phyloP scores from a whole-genome alignment of 1,284 basidiomycete species.

The Leccinum variabile region DNA sequence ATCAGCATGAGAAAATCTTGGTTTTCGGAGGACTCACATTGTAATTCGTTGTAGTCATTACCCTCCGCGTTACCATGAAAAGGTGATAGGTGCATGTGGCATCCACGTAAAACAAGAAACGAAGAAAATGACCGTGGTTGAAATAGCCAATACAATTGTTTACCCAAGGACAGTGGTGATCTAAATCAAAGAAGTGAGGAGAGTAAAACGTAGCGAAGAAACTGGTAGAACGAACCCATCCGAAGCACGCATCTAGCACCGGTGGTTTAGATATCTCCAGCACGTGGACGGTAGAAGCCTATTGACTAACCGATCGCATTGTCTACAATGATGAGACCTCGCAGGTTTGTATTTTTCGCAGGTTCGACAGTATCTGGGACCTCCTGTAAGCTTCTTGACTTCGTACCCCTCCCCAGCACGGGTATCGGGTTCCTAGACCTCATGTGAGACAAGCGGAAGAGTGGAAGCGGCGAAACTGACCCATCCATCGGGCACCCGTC shows the following conservation, averaged over 20 bases:
- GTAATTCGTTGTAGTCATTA: constrained; percentile 53
- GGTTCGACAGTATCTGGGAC: constrained; percentile 80
- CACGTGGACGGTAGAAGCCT: neutral
- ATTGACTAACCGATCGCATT: constrained; percentile 71
- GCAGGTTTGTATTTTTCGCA: constrained; percentile 76
- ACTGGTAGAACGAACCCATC: constrained; percentile 58
- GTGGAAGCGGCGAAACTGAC: constrained; percentile 43
- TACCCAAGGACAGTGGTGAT: constrained; percentile 92
- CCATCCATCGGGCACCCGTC: constrained; percentile 79
- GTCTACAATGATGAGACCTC: constrained; percentile 84
- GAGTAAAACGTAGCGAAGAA: neutral
- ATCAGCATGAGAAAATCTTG: constrained; percentile 7
- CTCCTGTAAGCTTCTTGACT: constrained; percentile 81
- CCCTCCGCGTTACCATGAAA: constrained; percentile 70
- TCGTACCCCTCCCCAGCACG: constrained; percentile 70
- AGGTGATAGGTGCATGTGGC: constrained; percentile 84
- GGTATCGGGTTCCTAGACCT: constrained; percentile 70
- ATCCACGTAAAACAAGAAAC: constrained; percentile 92
- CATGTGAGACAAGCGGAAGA: constrained; percentile 8
- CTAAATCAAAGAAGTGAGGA: constrained; percentile 38
- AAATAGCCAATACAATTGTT: constrained; percentile 89
- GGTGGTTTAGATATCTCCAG: constrained; percentile 13
- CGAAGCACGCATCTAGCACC: constrained; percentile 68
- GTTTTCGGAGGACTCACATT: constrained; percentile 47
- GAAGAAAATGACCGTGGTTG: constrained; percentile 90